Evolutionary conservation across 139 green algal species (phyloP).

Genomic region (Haematococcus lacustris): DNA sequence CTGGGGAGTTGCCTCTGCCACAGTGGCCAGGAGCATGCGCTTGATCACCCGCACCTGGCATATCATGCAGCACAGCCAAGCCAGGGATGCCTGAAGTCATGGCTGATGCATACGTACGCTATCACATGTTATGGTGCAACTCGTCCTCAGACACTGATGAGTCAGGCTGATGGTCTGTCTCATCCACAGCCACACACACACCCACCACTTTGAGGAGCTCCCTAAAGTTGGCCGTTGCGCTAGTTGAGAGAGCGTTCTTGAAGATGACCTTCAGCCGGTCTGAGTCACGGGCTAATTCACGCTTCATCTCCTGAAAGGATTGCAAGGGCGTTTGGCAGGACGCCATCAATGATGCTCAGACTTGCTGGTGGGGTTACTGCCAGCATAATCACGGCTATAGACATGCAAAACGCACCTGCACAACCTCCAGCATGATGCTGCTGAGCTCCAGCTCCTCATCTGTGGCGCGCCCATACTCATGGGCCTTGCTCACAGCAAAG

Average conservation of each 20-base stretch:
- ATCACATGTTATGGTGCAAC: too few species aligned
- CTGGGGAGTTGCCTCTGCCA: conserved; percentile 43
- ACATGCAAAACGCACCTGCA: conserved; percentile 6
- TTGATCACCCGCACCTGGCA: conserved; percentile 36
- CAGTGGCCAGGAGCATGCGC: conserved; percentile 32
- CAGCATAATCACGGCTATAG: too few species aligned
- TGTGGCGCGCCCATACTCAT: conserved; percentile 5
- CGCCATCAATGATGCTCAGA: too few species aligned
- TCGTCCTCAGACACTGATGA: too few species aligned
- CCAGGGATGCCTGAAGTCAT: neutral
- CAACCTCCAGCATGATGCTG: conserved; percentile 33
- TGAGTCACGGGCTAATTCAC: conserved; percentile 10
- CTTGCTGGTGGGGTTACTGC: too few species aligned
- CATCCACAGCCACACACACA: too few species aligned
- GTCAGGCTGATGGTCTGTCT: too few species aligned
- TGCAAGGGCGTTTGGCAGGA: too few species aligned
- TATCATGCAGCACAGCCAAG: conserved; percentile 7
- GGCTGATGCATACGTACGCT: too few species aligned
- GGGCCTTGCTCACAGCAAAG: conserved; percentile 27
- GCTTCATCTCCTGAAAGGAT: conserved; percentile 30
- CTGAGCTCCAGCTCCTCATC: conserved; percentile 26
- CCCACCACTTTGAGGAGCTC: conserved; percentile 26
- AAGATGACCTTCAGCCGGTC: conserved; percentile 28
- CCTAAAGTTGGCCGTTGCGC: conserved; percentile 29
- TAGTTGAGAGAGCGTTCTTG: conserved; percentile 16